Evolutionary conservation across 208 protist species (phyloP).

Genomic region (Trypanosoma mega): DNA sequence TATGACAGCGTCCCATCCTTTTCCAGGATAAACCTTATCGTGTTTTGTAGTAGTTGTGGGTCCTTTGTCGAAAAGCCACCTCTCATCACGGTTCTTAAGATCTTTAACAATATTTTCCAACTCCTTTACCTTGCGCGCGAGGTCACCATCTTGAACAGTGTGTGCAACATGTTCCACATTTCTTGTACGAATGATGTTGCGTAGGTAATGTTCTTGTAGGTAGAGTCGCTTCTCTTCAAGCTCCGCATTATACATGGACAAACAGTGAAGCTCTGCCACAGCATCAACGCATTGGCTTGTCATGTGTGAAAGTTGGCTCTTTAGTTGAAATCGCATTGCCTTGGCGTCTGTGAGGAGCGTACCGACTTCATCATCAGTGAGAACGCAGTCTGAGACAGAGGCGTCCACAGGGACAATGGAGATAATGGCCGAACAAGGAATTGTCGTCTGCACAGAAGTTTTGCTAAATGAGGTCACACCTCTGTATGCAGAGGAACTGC

Average conservation of each 20-base stretch:
- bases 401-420: conserved; percentile 45
- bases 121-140: conserved; percentile 20
- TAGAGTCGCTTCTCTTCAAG: conserved; percentile 55
- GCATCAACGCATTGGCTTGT: conserved; percentile 24
- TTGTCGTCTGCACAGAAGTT: conserved; percentile 47
- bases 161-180: not conserved
- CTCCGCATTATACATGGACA: conserved; percentile 49
- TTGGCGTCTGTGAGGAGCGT: conserved; percentile 26
- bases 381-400: conserved; percentile 39
- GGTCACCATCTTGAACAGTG: not conserved
- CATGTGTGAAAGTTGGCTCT: conserved; percentile 25
- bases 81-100: conserved; percentile 36
- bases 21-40: conserved; percentile 29
- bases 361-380: conserved; percentile 58
- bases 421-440: conserved; percentile 57
- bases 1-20: conserved; percentile 34
- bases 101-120: conserved; percentile 36
- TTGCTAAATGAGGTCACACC: conserved; percentile 58
- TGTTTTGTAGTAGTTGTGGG: conserved; percentile 34
- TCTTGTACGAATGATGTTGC: conserved; percentile 21
- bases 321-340: conserved; percentile 39
- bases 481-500: conserved; percentile 24
- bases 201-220: conserved; percentile 44
- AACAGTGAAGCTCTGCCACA: conserved; percentile 39
- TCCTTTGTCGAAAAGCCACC: conserved; percentile 29